Evolutionary conservation across 2,329 filamentous ascomycete genomes (phyloP), one percentile per base, ranked within the genome.

Genomic region (Elsinoe australis): DNA sequence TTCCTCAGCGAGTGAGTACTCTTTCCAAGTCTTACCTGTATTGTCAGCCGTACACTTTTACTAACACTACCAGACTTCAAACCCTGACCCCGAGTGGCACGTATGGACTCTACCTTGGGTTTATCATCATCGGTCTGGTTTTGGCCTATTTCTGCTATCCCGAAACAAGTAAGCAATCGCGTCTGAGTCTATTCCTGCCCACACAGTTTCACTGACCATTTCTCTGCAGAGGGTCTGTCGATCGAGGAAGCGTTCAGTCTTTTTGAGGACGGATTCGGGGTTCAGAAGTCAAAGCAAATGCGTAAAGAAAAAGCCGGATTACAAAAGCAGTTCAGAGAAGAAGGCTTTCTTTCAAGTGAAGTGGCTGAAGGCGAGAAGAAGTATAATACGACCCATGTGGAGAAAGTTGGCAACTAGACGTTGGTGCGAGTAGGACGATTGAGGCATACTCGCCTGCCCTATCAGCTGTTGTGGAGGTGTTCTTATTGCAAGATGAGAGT

Each of bases 271-370:
- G 15, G 15, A 5, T 32, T 32, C 10, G 29, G 29, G 12, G 4
- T 32, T 15, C 29, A 32, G 29, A 32, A 32, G 10, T 32, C 29
- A 12, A 32, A 32, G 29, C 12, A 32, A 4, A 32, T 32, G 29
- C 29, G 29, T n/a, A 32, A 32, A 15, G 29, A 32, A 15, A 32
- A 32, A 15, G 4, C 10, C 10, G 15, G 10, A 5, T 15, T 32
- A n/a, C 29, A 32, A 12, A 32, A 32, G 29, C 53, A 18, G 53
- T 52, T 21, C 59, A 74, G 49, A 52, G 49, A 18, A 53, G 51
- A 22, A 71, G n/a, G n/a, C n/a, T n/a, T n/a, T n/a, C n/a, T n/a
- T n/a, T n/a, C n/a, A n/a, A n/a, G n/a, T n/a, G n/a, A n/a, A n/a
- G n/a, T n/a, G n/a, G n/a, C n/a, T n/a, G n/a, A n/a, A n/a, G n/a